A percentile compares a stretch with the other conserved stretches of the same genome.
phyloP scores from a whole-genome alignment of 371 early-diverging fungal species.

The Mortierella sp. region DNA sequence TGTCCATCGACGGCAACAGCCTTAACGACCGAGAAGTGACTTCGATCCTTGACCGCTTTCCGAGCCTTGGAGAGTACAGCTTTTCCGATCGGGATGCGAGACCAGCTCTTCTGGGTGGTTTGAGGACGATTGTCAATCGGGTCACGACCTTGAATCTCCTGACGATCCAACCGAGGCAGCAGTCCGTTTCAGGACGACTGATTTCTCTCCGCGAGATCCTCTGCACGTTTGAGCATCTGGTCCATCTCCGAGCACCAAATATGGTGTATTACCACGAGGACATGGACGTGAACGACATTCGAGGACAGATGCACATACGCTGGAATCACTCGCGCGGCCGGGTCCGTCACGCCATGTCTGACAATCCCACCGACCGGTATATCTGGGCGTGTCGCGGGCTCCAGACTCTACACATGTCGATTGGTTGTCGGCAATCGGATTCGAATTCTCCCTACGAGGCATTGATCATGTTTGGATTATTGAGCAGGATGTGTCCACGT shows the following conservation, averaged over 20 bases:
- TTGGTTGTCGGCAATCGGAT: neutral
- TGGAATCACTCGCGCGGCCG: neutral
- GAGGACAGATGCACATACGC: neutral
- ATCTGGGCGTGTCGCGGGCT: slow-evolving; percentile 21
- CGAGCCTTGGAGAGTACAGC: neutral
- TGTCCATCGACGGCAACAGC: neutral
- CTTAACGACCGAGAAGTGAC: neutral
- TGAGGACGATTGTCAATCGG: neutral
- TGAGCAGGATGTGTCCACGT: slow-evolving; percentile 10
- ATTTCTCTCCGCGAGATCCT: neutral
- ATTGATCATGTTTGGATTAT: slow-evolving; percentile 20
- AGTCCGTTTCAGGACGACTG: neutral
- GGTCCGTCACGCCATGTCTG: neutral
- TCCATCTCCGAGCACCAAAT: slow-evolving; percentile 3
- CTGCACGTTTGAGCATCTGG: slow-evolving; percentile 4
- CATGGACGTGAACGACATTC: slow-evolving; percentile 19
- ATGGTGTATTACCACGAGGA: neutral
- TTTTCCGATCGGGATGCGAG: neutral
- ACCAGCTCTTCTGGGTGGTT: neutral
- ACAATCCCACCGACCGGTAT: neutral
- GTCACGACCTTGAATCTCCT: slow-evolving; percentile 8
- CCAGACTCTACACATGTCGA: slow-evolving; percentile 10
- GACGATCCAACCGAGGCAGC: neutral
- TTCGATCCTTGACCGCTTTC: neutral
- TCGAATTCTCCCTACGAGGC: too few relatives aligned